Evolutionary conservation across 345 rosid genomes (phyloP), one percentile per base, ranked within the genome.

Genomic region (Acer yangbiense): DNA sequence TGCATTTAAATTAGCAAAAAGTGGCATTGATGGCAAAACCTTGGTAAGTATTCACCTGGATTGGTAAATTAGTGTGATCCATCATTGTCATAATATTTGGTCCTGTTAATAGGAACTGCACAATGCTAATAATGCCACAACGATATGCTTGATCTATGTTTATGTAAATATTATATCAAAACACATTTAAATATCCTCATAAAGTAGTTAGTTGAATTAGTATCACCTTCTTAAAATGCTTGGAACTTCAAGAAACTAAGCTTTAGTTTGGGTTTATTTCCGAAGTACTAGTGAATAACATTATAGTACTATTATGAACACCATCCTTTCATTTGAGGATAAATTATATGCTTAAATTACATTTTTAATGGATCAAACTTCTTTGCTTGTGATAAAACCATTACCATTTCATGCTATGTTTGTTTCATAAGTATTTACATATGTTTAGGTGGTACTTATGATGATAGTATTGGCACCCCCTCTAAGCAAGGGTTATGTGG

Each of bases 1-100:
- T 48, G 84, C 82, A 69, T 68, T 65, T 77, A 50, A 75, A 71
- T 77, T 73, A 27, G 68, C 55, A 69, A 75, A 76, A 71, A 69
- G 50, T 57, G 21, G 2, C 29, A 46, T 2, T 12, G 39, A 21
- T 50, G 69, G 39, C 52, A 67, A 55, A 71, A 44, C n/a, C 48
- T 71, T 16, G 69, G 76, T 78, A 78, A 2, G 60, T 72, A 20
- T 71, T 39, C 80, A 62, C 65, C 75, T 44, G 18, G 4, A 61
- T 71, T 41, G 62, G 7, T 71, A 23, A 55, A 21, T 66, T 66
- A 25, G 11, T 52, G 21, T 52, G 54, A 32, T 50, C 48, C 13
- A 48, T 52, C 41, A 17, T 35, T 32, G 13, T 75, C 29, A 21
- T 32, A 48, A 50, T 27, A 29, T 64, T 65, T 48, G 12, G 25